These are phyloP conservation scores for Phialophora verrucosa DNA, from an alignment of 2,329 filamentous ascomycete species.

Conservation along the genomic window DNA sequence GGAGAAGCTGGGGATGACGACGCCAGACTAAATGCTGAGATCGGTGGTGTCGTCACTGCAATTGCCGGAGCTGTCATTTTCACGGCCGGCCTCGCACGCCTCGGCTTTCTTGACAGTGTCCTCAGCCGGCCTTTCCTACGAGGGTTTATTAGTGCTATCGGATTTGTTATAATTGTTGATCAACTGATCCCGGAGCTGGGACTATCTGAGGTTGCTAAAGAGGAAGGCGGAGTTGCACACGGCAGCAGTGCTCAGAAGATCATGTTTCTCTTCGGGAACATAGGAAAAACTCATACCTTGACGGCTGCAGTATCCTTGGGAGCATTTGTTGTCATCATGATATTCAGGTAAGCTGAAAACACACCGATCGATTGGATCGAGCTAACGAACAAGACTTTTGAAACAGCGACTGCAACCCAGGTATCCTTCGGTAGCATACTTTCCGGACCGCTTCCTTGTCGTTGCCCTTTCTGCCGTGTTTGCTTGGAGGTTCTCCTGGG, in stretches of 20 bases:
- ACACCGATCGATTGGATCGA: constrained; percentile 9
- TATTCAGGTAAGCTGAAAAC: constrained; percentile 69
- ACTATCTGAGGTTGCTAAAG: constrained; percentile 68
- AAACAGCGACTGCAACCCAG: constrained; percentile 81
- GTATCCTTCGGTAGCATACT: constrained; percentile 79
- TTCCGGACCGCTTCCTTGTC: constrained; percentile 89
- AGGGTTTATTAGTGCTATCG: constrained; percentile 96
- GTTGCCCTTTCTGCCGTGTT: constrained; percentile 84
- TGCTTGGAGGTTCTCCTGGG: constrained; percentile 78
- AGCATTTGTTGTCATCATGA: constrained; percentile 87
- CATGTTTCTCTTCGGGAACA: constrained; percentile 74
- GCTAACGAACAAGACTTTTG: constrained; percentile 64
- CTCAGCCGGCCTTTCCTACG: constrained; percentile 89
- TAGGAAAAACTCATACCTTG: constrained; percentile 70
- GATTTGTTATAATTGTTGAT: constrained; percentile 93
- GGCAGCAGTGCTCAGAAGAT: constrained; percentile 88
- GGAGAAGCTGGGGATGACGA: constrained; percentile 70
- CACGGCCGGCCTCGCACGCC: constrained; percentile 79
- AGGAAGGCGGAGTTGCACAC: constrained; percentile 67
- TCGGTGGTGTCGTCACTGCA: constrained; percentile 86
- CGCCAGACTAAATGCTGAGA: constrained; percentile 74
- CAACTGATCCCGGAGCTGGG: constrained; percentile 92
- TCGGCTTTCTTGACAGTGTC: constrained; percentile 94
- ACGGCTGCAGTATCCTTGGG: constrained; percentile 77
- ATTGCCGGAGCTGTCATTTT: constrained; percentile 88